Base-by-base conservation (phyloP, 345 rosid species). In the Balakata baccata region DNA sequence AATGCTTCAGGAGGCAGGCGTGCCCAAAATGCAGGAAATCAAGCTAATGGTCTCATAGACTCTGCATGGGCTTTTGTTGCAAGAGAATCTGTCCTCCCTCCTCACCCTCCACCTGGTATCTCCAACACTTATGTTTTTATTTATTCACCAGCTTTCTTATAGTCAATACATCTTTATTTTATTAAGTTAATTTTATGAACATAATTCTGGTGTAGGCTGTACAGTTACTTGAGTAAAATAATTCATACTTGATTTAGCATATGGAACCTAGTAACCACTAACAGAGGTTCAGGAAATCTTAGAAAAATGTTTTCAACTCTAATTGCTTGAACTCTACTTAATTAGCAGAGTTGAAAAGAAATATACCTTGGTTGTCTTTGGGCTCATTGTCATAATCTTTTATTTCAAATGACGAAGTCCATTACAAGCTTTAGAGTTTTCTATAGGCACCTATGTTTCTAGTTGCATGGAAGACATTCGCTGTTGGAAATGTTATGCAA, bases 1-100 rank as follows among this genome's bases (percentile, higher is more conserved):
- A 92, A 92, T 85, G 98, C 99, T 57, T 83, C 98, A 14, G 99
- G 92, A 39, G 99, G 98, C 81, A 89, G 87, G 72, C 92, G 98
- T 71, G 99, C 99, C 7, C 85, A 68, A 37, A 57, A 85, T 75
- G 76, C 85, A 17, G 98, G 96, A 64, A 51, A 18, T 71, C 86
- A 78, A 66, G 92, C 97, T 68, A 86, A 82, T 79, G 83, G 68
- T 54, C 83, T 95, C 49, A 80, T 95, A 84, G 91, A 89, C 66
- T 37, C 60, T 81, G 96, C 96, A 53, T 80, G 87, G 88, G 81
- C 54, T 67, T 86, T 81, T 76, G 84, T 95, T 71, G 85, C 87
- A 37, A 82, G 76, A 68, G 64, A 81, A 22, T 79, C 88, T 53
- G 91, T 89, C 74, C 97, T 95, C 59, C 94, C 96, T 11, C 81